Conservation (phyloP, 2,329 filamentous ascomycete species). For the Claviceps purpurea region DNA sequence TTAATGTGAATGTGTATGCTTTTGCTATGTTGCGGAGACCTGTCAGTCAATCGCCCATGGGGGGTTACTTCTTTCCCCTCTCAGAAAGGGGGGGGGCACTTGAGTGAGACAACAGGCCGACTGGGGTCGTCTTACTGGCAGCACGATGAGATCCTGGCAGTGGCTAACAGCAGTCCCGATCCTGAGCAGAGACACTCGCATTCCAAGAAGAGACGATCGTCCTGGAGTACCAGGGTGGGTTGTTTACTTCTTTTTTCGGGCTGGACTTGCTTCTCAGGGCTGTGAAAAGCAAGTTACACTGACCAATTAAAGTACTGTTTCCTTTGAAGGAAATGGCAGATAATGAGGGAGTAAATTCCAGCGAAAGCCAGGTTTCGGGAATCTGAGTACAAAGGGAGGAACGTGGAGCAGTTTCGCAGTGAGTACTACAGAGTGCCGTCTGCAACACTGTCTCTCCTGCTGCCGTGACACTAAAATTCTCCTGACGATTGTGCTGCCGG, state of each 20-base stretch:
- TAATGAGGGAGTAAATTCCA: constrained; percentile 9
- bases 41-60: constrained; percentile 18
- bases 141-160: constrained; percentile 17
- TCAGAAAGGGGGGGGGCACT: constrained; percentile 9
- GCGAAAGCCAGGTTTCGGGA: constrained; percentile 9
- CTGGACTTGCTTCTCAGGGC: constrained; percentile 10
- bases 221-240: constrained; percentile 7
- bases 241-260: constrained; percentile 12
- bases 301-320: constrained; percentile 10
- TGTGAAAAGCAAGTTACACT: constrained; percentile 10
- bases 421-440: constrained; percentile 10
- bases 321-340: constrained; percentile 9
- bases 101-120: constrained; percentile 23
- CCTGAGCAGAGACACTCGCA: constrained; percentile 24
- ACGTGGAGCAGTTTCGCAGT: constrained; percentile 6
- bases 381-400: constrained; percentile 9
- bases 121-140: constrained; percentile 20
- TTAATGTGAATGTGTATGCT: constrained; percentile 17
- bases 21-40: constrained; percentile 17
- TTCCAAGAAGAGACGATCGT: constrained; percentile 21
- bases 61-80: constrained; percentile 20
- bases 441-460: constrained; percentile 4
- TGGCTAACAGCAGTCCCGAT: constrained; percentile 21
- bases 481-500: not conserved
- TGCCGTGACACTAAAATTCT: not conserved